Conservation (phyloP, 148 eudicot species). For the Amaranthus cruentus region DNA sequence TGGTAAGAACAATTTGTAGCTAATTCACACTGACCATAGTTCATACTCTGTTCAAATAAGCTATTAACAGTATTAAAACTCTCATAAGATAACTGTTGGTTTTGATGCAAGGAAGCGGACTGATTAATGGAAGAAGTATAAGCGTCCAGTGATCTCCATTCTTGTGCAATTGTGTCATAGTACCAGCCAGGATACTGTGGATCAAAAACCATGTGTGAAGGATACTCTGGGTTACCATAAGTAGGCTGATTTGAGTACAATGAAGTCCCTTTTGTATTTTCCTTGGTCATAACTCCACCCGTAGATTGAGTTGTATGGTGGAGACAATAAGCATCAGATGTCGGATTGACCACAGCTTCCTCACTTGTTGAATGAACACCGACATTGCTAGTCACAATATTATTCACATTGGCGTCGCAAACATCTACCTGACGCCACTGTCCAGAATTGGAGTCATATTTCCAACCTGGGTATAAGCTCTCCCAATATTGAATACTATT, state of each 20-base stretch:
- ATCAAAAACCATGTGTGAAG: slow-evolving; percentile 69
- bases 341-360: slow-evolving; percentile 31
- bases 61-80: slow-evolving; percentile 25
- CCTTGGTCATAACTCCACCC: slow-evolving; percentile 35
- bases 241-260: slow-evolving; percentile 45
- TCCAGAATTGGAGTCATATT: slow-evolving; percentile 57
- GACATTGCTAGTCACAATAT: slow-evolving; percentile 21
- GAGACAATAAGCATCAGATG: slow-evolving; percentile 37
- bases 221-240: slow-evolving; percentile 44
- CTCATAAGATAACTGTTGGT: slow-evolving; percentile 38
- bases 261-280: slow-evolving; percentile 19
- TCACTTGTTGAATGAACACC: slow-evolving; percentile 19
- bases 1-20: slow-evolving; percentile 25
- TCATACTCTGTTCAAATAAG: slow-evolving; percentile 22
- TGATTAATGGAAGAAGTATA: slow-evolving; percentile 39
- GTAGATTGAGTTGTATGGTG: slow-evolving; percentile 53
- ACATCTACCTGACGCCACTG: slow-evolving; percentile 72
- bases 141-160: slow-evolving; percentile 61
- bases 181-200: slow-evolving; percentile 91
- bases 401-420: slow-evolving; percentile 32
- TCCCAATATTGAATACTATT: slow-evolving; percentile 61
- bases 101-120: slow-evolving; percentile 32
- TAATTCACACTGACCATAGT: slow-evolving; percentile 28
- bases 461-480: slow-evolving; percentile 80
- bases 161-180: slow-evolving; percentile 58